Evolutionary conservation across 768 basidiomycete genomes (phyloP), one percentile per base, ranked within the genome.

Genomic region (Sporobolomyces pararoseus): DNA sequence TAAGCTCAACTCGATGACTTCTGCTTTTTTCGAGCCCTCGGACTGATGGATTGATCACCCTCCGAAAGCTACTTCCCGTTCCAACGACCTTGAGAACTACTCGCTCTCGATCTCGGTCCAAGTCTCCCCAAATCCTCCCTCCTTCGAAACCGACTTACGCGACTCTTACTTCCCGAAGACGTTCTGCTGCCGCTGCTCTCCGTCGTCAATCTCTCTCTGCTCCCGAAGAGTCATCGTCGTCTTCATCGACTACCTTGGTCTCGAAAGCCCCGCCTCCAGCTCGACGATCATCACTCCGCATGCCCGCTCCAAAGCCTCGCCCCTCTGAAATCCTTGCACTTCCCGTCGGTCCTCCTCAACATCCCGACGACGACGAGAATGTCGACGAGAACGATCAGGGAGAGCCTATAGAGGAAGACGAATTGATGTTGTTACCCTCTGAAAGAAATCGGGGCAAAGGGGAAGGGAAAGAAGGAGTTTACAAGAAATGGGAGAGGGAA

Each of bases 81-180:
- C 58, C 58, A 17, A 27, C 58, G 2, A 31, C 14, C 29, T 25
- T 35, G 2, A 35, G 54, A 52, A 5, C 29, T 34, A 10, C 53
- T 27, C 35, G 35, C 29, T 32, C 53, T 44, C 58, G 58, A 27
- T 59, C 58, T 42, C 58, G 58, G 14, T 59, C 58, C 5, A 59
- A 59, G 17, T 59, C 58, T 3, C 58, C 58, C 42, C 27, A 6
- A 14, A 44, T 46, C 27, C 17, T 59, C 4, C 58, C 58, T 4
- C 58, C 58, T 27, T 59, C 58, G 27, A 59, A 59, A 59, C 58
- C 58, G 4, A 59, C 58, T 27, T 59, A 59, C 58, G 58, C 58
- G 29, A 59, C 58, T 46, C 29, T 59, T 3, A 59, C 58, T 17
- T 59, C 58, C 4, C n/a, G 58, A 4, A 9, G 58, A 14, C 39